phyloP scores from a whole-genome alignment of 2,329 filamentous ascomycete genomes.

The Fusarium ambrosium region DNA sequence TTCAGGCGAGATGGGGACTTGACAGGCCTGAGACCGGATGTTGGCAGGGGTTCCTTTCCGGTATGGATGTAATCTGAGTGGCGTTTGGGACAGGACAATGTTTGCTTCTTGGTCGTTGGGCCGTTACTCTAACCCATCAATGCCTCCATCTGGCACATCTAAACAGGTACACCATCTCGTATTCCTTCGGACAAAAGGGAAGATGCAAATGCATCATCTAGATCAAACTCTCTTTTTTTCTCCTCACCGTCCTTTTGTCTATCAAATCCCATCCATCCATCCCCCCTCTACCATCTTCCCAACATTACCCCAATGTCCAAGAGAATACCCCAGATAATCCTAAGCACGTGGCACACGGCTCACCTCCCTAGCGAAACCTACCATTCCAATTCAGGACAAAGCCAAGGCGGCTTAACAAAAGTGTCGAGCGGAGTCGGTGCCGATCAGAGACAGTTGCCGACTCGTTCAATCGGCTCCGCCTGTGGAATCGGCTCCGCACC shows the following conservation, averaged over 20 bases:
- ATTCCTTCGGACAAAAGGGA: not conserved
- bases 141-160: not conserved
- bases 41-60: not conserved
- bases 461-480: slow-evolving; percentile 3
- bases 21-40: not conserved
- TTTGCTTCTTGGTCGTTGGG: not conserved
- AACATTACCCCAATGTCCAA: not conserved
- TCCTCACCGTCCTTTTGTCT: not conserved
- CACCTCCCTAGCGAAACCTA: not conserved
- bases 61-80: not conserved
- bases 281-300: too few relatives aligned
- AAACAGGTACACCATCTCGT: not conserved
- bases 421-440: not conserved
- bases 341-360: slow-evolving; percentile 3
- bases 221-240: slow-evolving; percentile 2
- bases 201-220: not conserved
- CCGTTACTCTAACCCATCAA: not conserved
- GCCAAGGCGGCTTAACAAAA: not conserved
- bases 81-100: not conserved
- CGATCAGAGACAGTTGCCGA: not conserved
- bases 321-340: slow-evolving; percentile 4
- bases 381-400: not conserved
- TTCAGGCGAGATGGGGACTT: not conserved
- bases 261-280: not conserved
- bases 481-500: slow-evolving; percentile 6